These are phyloP conservation scores for Leucosporidium scottii DNA, from an alignment of 768 basidiomycete genomes.

Conservation along the genomic window DNA sequence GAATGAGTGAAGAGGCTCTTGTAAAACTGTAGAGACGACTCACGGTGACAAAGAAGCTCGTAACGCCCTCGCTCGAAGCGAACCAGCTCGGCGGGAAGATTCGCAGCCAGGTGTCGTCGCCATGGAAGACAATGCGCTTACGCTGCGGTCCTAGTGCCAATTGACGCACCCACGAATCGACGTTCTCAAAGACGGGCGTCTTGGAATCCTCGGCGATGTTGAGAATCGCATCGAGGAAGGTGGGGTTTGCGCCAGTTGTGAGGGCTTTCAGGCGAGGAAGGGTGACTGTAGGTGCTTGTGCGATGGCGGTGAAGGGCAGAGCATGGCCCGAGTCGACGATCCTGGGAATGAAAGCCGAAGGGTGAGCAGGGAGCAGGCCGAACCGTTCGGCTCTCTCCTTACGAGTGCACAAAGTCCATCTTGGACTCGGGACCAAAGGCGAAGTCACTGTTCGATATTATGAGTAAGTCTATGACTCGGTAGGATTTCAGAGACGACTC, in stretches of 20 bases:
- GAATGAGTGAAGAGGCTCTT: fast-evolving
- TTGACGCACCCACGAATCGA: conserved; percentile 44
- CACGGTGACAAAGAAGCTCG: conserved; percentile 67
- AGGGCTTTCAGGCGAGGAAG: conserved; percentile 88
- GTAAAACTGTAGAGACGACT: not conserved
- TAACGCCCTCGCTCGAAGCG: conserved; percentile 57
- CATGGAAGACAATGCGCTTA: conserved; percentile 49
- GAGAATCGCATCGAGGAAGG: conserved; percentile 80
- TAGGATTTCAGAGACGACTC: not conserved
- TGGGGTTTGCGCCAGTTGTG: conserved; percentile 87
- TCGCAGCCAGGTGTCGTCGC: conserved; percentile 91
- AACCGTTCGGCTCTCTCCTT: not conserved
- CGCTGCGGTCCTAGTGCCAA: not conserved
- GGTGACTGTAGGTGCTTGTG: conserved; percentile 88
- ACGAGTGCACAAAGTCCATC: conserved; percentile 10
- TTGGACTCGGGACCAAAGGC: conserved; percentile 5
- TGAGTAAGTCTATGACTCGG: not conserved
- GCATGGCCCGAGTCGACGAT: conserved; percentile 55
- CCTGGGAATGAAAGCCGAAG: not conserved
- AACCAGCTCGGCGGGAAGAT: conserved; percentile 68
- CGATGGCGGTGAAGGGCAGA: conserved; percentile 76
- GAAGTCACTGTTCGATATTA: conserved; percentile 14
- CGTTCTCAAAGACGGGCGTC: conserved; percentile 52
- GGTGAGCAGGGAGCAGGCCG: not conserved
- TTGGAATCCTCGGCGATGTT: conserved; percentile 80